A percentile compares a stretch with the other conserved stretches of the same genome.
phyloP scores from a whole-genome alignment of 148 eudicot genomes.

The Spergularia bocconei region DNA sequence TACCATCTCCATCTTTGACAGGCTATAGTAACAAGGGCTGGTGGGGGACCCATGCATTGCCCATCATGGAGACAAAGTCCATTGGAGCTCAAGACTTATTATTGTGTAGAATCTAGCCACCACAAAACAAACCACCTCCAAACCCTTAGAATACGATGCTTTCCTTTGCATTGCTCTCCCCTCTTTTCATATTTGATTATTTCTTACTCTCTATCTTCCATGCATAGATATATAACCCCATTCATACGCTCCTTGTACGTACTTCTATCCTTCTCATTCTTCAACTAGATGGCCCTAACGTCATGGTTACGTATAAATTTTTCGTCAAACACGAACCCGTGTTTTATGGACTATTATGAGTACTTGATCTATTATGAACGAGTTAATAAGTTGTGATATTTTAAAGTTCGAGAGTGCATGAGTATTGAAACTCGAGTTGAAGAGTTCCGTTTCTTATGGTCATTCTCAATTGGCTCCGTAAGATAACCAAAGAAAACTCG shows the following conservation, averaged over 20 bases:
- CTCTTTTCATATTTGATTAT: conserved; percentile 24
- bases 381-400: no score
- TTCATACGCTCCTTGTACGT: neutral
- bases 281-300: no score
- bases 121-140: no score
- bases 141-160: conserved; percentile 22
- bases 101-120: neutral
- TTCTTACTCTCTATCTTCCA: conserved; percentile 2
- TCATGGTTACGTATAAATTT: no score
- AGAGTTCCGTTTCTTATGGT: no score
- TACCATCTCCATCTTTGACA: conserved; percentile 23
- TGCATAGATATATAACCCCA: conserved; percentile 1
- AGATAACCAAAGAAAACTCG: no score
- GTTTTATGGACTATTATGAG: no score
- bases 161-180: conserved; percentile 7
- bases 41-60: conserved; percentile 11
- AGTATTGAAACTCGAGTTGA: no score
- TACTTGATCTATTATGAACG: no score
- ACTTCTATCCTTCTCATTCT: neutral
- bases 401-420: no score
- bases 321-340: no score
- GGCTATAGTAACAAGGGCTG: conserved; percentile 5
- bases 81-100: conserved; percentile 1
- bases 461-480: no score
- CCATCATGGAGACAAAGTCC: conserved; percentile 25